Evolutionary conservation across 1,284 basidiomycete genomes (phyloP), one percentile per base, ranked within the genome.

Genomic region (Apiotrichum domesticum): DNA sequence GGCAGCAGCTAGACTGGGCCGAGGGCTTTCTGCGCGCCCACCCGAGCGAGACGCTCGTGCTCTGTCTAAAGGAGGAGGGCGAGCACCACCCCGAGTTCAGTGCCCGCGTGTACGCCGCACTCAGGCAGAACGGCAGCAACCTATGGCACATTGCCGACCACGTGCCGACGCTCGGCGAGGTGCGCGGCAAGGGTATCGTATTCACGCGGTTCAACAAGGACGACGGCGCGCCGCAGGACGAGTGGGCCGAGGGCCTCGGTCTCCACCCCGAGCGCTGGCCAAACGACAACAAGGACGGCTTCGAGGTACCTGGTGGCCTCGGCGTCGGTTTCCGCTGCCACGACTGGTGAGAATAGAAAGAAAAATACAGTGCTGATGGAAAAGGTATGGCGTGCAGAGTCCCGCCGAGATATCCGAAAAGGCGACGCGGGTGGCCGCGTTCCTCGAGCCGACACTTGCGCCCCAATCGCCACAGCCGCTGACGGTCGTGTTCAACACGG

Each of bases 61-160:
- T 92, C 77, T 90, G 85, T 10, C 82, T 95, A 70, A 93, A 94
- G 72, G 87, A 93, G 71, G 91, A 94, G 71, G 85, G 64, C 65
- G 7, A 41, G 10, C 50, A 37, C 42, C 41, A 66, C 68, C 65
- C 56, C 2, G 11, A 63, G 9, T 92, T 92, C 74, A 87, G 87
- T 0, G 65, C 73, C 35, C 73, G 85, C 9, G 87, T 93, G 6
- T 83, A 82, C 52, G 75, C 82, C 42, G 85, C 85, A 55, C 85
- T 94, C 46, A 68, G 58, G n/a, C 54, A 58, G 3, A 66, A 63
- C 46, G 84, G 86, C 10, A 83, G 84, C 10, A 81, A 79, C 4
- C 83, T 87, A 80, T 93, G 89, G 87, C 91, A 83, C 69, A 74
- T 93, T 37, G 82, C 87, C 65, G 86, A 91, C 66, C 77, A 85